Evolutionary conservation across 2,329 filamentous ascomycete species (phyloP).

Genomic region (Aspergillus niger): DNA sequence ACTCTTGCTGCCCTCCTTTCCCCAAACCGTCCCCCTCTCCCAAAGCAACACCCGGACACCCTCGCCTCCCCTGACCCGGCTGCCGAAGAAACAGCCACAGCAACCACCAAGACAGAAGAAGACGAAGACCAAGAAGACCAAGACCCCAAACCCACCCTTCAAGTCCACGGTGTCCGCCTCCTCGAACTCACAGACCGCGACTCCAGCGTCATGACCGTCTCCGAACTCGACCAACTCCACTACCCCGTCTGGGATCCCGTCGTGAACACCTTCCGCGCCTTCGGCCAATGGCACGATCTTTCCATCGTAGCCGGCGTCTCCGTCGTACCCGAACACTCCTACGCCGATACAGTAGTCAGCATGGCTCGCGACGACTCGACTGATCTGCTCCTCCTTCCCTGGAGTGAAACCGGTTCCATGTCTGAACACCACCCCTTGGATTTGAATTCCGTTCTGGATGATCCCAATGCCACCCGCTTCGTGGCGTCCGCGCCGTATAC

Average conservation of each 20-base stretch:
- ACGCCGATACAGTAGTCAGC: slow-evolving; percentile 72
- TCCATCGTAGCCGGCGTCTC: slow-evolving; percentile 79
- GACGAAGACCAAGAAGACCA: slow-evolving; percentile 12
- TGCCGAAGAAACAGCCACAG: slow-evolving; percentile 26
- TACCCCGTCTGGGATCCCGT: slow-evolving; percentile 75
- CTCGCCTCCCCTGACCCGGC: slow-evolving; percentile 21
- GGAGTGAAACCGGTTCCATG: slow-evolving; percentile 80
- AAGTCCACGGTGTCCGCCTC: slow-evolving; percentile 82
- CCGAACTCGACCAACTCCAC: slow-evolving; percentile 68
- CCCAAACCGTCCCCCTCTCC: slow-evolving; percentile 45
- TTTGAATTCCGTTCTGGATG: slow-evolving; percentile 50
- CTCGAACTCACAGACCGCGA: slow-evolving; percentile 87
- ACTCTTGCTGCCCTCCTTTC: slow-evolving; percentile 80
- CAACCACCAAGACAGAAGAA: slow-evolving; percentile 16
- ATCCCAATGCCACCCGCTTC: slow-evolving; percentile 53
- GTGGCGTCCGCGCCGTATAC: slow-evolving; percentile 64
- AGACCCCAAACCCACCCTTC: slow-evolving; percentile 45
- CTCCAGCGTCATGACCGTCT: slow-evolving; percentile 92
- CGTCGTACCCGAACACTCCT: slow-evolving; percentile 75
- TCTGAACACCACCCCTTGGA: slow-evolving; percentile 58
- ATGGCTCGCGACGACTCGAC: slow-evolving; percentile 70
- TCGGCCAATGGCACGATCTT: slow-evolving; percentile 80
- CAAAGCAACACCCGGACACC: slow-evolving; percentile 36
- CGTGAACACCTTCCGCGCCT: slow-evolving; percentile 86
- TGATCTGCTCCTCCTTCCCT: slow-evolving; percentile 80